These are phyloP conservation scores for Teunomyces gatunensis DNA, from an alignment of 805 yeast species.

Conservation along the genomic window DNA sequence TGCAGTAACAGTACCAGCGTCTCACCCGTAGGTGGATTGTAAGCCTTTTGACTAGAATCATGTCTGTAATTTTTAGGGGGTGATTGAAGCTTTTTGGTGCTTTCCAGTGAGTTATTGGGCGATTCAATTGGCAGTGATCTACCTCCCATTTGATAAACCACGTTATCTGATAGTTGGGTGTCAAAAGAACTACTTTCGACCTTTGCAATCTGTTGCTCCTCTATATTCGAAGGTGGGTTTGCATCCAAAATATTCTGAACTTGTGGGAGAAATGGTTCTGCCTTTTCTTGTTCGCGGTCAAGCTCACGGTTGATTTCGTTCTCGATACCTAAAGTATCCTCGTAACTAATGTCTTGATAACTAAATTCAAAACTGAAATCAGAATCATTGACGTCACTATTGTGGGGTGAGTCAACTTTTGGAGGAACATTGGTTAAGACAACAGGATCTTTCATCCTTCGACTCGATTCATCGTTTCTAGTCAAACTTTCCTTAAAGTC, in stretches of 20 bases:
- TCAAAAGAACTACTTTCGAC: not conserved
- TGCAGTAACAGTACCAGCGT: not conserved
- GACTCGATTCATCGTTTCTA: slow-evolving; percentile 17
- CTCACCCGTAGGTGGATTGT: not conserved
- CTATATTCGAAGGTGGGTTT: not conserved
- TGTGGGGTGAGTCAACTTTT: not conserved
- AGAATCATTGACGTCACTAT: slow-evolving; percentile 13
- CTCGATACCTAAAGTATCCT: slow-evolving; percentile 38
- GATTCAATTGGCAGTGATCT: slow-evolving; percentile 1
- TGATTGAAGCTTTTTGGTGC: not conserved
- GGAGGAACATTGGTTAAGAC: not conserved
- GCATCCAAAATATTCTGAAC: not conserved
- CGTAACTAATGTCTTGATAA: slow-evolving; percentile 38
- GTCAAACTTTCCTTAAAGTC: slow-evolving; percentile 43
- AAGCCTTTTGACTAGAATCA: not conserved
- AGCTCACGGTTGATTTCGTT: slow-evolving; percentile 25
- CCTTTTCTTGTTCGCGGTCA: slow-evolving; percentile 1
- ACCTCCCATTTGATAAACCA: not conserved
- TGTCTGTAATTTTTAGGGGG: not conserved
- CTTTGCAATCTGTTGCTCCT: not conserved
- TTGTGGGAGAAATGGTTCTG: slow-evolving; percentile 1
- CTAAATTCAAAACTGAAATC: slow-evolving; percentile 42
- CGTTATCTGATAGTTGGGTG: not conserved
- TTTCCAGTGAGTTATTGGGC: not conserved
- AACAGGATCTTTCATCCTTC: not conserved